Evolutionary conservation across 805 yeast genomes (phyloP).

Genomic region (Lipomyces sp.): DNA sequence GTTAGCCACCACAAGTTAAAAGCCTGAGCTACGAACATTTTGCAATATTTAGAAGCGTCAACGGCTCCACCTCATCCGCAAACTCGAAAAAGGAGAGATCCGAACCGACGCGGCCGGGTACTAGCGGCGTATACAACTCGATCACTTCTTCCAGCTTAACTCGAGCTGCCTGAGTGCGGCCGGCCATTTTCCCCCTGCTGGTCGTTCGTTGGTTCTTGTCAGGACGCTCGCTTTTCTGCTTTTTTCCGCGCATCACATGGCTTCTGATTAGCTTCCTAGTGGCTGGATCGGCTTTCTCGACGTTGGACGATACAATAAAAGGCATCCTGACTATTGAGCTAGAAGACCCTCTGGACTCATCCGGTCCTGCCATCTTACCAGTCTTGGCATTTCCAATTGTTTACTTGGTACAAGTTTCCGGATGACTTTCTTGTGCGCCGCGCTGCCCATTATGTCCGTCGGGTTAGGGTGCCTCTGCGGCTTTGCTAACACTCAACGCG

Average conservation of each 20-base stretch:
- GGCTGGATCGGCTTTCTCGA: background rate
- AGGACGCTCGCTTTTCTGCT: background rate
- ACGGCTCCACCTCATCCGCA: background rate
- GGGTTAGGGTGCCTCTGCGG: too few species aligned
- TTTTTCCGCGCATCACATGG: background rate
- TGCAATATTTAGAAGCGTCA: background rate
- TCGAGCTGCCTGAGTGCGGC: background rate
- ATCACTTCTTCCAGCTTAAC: background rate
- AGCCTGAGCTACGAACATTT: background rate
- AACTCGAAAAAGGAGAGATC: background rate
- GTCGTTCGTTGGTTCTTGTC: background rate
- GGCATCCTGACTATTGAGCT: background rate
- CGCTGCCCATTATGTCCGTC: too few species aligned
- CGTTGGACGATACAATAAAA: background rate
- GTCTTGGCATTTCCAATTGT: background rate
- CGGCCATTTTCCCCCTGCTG: background rate
- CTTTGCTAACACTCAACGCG: background rate
- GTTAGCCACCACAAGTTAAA: background rate
- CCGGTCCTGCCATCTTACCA: background rate
- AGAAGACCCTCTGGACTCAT: too few species aligned
- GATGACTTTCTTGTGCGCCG: background rate
- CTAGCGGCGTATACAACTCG: background rate
- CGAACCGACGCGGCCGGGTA: constrained; percentile 1
- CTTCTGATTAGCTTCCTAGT: background rate
- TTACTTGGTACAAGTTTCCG: background rate